Base-by-base conservation (phyloP, 2,329 filamentous ascomycete genomes). In the Sarocladium oryzae region DNA sequence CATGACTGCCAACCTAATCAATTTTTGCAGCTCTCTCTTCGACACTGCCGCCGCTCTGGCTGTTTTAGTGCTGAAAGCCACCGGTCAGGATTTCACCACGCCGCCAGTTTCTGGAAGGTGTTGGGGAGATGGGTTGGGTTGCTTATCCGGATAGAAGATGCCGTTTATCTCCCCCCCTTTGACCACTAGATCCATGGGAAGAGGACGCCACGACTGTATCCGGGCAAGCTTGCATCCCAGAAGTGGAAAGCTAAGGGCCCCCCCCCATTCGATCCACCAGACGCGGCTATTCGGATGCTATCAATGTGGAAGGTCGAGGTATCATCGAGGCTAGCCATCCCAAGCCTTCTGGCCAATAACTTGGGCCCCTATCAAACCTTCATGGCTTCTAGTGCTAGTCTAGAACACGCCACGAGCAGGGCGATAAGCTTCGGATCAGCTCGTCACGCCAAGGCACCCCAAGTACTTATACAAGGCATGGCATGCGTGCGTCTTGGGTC, bases 401-500 rank as follows among this genome's bases (percentile, higher is more conserved):
- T 40, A 40, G 37, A 40, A 20, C 15, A 16, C 15, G 33, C 15
- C 15, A 32, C 11, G 6, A 36, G 33, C 37, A 8, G 9, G 15
- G 37, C 18, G 37, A 40, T 40, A 40, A 40, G 37, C 37, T 40
- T 40, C 37, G 18, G 37, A 9, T 13, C 8, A 10, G 9, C 37
- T 16, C 8, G 16, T 40, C 37, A 37, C 9, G 10, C 16, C n/a
- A 10, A n/a, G n/a, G n/a, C n/a, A n/a, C n/a, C n/a, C n/a, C n/a
- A 18, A 40, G 37, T 40, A 40, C 37, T 40, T 40, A 40, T 40
- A 40, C 37, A 40, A 7, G 35, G n/a, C n/a, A n/a, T n/a, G n/a
- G n/a, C n/a, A n/a, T n/a, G n/a, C n/a, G n/a, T 18, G 35, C 35
- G 35, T 37, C 35, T 37, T 37, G 35, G 35, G 9, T 32, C 33